Conservation (phyloP, 805 yeast genomes). For the Candida glaebosa region DNA sequence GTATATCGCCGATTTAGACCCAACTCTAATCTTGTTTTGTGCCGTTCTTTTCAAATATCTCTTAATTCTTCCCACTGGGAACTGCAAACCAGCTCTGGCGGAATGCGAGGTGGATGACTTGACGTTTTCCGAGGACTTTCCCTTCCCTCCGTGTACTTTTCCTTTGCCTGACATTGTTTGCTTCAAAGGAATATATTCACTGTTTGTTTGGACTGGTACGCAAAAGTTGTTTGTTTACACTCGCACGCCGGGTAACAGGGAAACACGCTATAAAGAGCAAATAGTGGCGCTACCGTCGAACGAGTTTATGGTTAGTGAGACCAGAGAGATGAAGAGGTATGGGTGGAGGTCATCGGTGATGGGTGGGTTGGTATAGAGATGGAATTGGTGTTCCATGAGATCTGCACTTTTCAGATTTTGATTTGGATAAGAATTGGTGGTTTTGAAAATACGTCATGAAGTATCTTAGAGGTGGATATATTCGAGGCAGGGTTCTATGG, state of each 20-base stretch:
- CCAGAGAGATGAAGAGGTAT: too few species aligned
- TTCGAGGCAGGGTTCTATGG: too few species aligned
- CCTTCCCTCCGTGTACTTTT: constrained; percentile 95
- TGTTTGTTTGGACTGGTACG: background rate
- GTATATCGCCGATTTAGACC: constrained; percentile 86
- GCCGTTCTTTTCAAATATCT: constrained; percentile 91
- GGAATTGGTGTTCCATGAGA: too few species aligned
- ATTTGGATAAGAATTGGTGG: too few species aligned
- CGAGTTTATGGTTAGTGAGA: too few species aligned
- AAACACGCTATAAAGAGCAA: background rate
- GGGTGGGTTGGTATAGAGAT: too few species aligned
- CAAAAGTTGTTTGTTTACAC: constrained; percentile 2
- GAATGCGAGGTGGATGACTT: constrained; percentile 82
- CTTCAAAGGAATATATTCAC: too few species aligned
- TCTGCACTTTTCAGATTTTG: too few species aligned
- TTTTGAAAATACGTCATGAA: too few species aligned
- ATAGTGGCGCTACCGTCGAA: background rate
- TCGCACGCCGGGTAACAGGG: constrained; percentile 1
- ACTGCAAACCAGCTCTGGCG: constrained; percentile 91
- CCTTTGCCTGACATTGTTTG: constrained; percentile 73
- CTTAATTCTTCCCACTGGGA: constrained; percentile 99
- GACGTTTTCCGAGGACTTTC: constrained; percentile 75
- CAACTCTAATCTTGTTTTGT: constrained; percentile 78
- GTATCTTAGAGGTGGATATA: too few species aligned
- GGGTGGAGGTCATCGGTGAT: too few species aligned